phyloP scores from a whole-genome alignment of 805 yeast species.

The Starmera dryadoides region DNA sequence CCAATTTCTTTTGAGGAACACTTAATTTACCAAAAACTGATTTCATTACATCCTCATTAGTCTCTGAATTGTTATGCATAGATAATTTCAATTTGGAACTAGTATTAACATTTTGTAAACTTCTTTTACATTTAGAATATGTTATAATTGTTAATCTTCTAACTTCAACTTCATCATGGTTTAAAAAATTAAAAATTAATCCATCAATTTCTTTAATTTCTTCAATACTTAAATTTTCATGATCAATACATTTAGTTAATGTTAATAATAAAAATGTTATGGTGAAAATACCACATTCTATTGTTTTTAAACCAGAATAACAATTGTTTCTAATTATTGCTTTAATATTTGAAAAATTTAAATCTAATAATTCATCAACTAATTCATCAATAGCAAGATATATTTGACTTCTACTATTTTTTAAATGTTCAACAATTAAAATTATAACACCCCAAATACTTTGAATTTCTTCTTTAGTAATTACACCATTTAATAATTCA shows the following conservation, averaged over 20 bases:
- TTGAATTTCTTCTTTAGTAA: conserved; percentile 1
- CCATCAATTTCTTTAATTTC: conserved; percentile 16
- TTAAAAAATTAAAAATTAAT: conserved; percentile 9
- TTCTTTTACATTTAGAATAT: conserved; percentile 19
- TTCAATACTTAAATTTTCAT: conserved; percentile 6
- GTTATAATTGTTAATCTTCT: conserved; percentile 19
- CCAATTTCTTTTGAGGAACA: conserved; percentile 36
- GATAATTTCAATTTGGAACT: conserved; percentile 11
- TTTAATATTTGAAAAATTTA: conserved; percentile 3
- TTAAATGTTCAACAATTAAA: conserved; percentile 18
- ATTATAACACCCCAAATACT: conserved; percentile 14
- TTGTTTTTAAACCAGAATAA: conserved; percentile 5
- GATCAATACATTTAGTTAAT: conserved; percentile 16
- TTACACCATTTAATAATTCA: conserved; percentile 6
- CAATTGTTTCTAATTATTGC: conserved; percentile 10
- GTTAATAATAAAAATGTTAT: neutral
- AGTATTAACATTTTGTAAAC: conserved; percentile 7
- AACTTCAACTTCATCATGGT: conserved; percentile 17
- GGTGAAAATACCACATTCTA: conserved; percentile 2
- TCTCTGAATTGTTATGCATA: conserved; percentile 20
- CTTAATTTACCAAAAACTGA: conserved; percentile 30
- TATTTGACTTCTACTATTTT: conserved; percentile 15
- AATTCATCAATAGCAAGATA: conserved; percentile 19
- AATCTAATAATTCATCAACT: conserved; percentile 13
- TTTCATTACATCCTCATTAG: conserved; percentile 7